Evolutionary conservation across 148 eudicot genomes (phyloP).

Genomic region (Suaeda aralocaspica): DNA sequence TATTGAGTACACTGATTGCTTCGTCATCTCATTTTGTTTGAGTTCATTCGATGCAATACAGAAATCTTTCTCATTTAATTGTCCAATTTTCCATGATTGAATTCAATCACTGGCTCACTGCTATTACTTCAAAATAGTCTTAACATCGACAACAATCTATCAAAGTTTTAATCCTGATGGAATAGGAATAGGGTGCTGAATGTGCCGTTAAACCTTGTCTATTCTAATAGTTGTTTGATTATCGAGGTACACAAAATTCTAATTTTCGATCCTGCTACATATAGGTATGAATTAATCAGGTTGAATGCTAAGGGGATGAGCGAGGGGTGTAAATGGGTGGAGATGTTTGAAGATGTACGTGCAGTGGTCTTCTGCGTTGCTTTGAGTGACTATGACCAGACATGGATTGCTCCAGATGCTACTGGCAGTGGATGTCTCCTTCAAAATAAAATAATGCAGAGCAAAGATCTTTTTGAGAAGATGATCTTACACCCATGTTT

Average conservation of each 20-base stretch:
- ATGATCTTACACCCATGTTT: slow-evolving; percentile 81
- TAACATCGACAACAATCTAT: no score
- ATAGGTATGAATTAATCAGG: slow-evolving; percentile 84
- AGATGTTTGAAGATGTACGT: slow-evolving; percentile 96
- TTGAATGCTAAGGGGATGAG: slow-evolving; percentile 85
- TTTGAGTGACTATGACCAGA: slow-evolving; percentile 83
- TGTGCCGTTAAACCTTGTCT: not conserved
- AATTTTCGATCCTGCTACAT: not conserved
- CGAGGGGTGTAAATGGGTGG: slow-evolving; percentile 98
- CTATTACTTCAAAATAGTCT: no score
- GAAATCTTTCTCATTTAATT: no score
- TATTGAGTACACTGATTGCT: no score
- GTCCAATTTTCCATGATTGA: no score
- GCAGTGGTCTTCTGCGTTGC: slow-evolving; percentile 73
- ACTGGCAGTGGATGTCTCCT: slow-evolving; percentile 39
- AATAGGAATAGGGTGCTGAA: no score
- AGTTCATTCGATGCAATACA: no score
- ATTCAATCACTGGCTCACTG: no score
- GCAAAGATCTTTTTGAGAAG: slow-evolving; percentile 77
- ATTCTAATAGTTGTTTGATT: not conserved
- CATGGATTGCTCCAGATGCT: slow-evolving; percentile 42
- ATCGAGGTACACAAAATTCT: not conserved
- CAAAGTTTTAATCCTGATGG: no score
- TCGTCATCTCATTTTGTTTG: no score
- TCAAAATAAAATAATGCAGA: slow-evolving; percentile 75